Base-by-base conservation (phyloP, 805 yeast species). In the Wickerhamomyces bovis region DNA sequence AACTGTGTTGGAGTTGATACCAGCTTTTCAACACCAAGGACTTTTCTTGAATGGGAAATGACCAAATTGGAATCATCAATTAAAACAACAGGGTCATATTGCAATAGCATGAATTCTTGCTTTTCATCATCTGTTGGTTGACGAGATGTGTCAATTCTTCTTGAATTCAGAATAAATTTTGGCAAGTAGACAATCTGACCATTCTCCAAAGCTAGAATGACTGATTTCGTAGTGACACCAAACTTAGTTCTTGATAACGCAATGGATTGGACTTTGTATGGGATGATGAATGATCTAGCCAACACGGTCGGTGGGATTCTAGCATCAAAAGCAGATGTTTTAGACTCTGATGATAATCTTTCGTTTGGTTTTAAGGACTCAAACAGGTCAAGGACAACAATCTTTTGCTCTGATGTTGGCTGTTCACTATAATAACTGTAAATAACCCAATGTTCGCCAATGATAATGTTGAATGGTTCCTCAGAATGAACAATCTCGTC, bases 401-500 rank as follows among this genome's bases (percentile, higher is more conserved):
- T 58, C 55, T 82, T 76, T 43, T 77, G 75, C 28, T 76, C 76
- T 3, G 78, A 73, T 19, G 70, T 61, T 11, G 83, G 82, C 2
- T 61, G 61, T 1, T 60, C 57, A 46, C 81, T 74, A 58, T 73
- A 77, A 55, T 79, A 83, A 0, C 90, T 70, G 58, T 85, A 83
- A 11, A 87, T 72, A 16, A 89, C 69, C 86, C 94, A 92, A 65
- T 90, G 80, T 60, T 92, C 98, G 42, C 89, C 94, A 63, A 80
- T 76, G 1, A 80, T 70, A 23, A 88, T 56, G 20, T 73, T 66
- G 25, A 88, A 61, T 10, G 70, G 65, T 10, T 64, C 63, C 11
- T 70, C 70, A 4, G 73, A 60, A 43, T 68, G 72, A 10, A 71
- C 58, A 22, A 69, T 70, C 6, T 70, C 73, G 4, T 65, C 71